These are phyloP conservation scores for Eimeria zaria DNA, from an alignment of 169 alveolate species.

Conservation along the genomic window DNA sequence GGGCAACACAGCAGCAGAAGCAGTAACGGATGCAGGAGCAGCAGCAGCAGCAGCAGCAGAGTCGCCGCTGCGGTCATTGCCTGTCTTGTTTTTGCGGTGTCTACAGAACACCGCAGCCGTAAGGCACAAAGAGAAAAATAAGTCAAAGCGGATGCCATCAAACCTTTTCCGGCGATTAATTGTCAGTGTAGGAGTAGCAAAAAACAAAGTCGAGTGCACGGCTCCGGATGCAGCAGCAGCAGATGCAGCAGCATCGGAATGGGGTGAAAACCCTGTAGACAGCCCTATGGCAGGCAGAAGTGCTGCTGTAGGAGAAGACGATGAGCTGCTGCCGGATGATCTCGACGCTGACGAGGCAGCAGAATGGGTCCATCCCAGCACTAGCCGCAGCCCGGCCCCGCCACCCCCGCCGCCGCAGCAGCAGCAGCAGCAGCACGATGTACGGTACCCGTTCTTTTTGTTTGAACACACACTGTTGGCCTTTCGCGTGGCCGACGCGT, in stretches of 20 bases:
- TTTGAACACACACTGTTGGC: slow-evolving; percentile 29
- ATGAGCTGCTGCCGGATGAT: neutral
- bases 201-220: neutral
- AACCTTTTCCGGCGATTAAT: neutral
- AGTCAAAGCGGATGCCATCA: neutral
- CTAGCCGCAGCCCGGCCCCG: slow-evolving; percentile 14
- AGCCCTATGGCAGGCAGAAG: neutral
- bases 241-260: slow-evolving; percentile 2
- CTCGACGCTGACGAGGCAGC: neutral
- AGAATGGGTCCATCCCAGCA: neutral
- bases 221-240: neutral
- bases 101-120: neutral
- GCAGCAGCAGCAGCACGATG: slow-evolving; percentile 35
- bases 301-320: slow-evolving; percentile 7
- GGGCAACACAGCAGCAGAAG: neutral
- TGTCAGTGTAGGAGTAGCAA: neutral
- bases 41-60: slow-evolving; percentile 1
- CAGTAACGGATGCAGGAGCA: neutral
- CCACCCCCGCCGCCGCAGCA: neutral
- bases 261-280: neutral
- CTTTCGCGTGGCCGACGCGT: slow-evolving; percentile 56
- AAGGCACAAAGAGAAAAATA: neutral
- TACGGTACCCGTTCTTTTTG: slow-evolving; percentile 12
- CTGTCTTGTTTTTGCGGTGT: slow-evolving; percentile 30
- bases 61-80: slow-evolving; percentile 33